Conservation (phyloP, 441 rosid species). For the Euphorbia schlechtendalii region DNA sequence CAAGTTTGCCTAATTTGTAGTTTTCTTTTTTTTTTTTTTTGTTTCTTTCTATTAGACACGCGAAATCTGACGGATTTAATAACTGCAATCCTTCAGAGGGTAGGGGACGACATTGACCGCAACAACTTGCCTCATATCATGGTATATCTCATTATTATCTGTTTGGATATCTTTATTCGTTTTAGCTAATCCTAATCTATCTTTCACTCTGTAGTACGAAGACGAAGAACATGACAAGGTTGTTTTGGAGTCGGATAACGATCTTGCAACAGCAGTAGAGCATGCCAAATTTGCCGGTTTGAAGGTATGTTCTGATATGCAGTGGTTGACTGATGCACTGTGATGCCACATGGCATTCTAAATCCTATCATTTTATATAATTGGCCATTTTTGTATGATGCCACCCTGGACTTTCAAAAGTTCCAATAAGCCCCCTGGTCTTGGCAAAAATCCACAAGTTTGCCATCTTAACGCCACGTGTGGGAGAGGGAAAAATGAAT, state of each 20-base stretch:
- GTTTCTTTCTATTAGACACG: conserved; percentile 34
- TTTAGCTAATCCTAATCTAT: conserved; percentile 19
- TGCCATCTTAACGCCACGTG: too few species aligned
- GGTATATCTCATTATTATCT: conserved; percentile 51
- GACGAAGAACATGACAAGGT: conserved; percentile 96
- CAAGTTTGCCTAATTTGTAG: conserved; percentile 16
- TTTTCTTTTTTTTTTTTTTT: conserved; percentile 20
- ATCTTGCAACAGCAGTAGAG: conserved; percentile 76
- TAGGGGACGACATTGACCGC: conserved; percentile 77
- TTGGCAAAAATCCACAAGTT: too few species aligned
- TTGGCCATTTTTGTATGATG: too few species aligned
- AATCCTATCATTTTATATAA: too few species aligned
- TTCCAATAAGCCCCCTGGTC: too few species aligned
- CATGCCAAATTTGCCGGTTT: conserved; percentile 78
- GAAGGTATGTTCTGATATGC: conserved; percentile 45
- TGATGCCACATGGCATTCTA: too few species aligned
- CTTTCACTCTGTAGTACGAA: conserved; percentile 55
- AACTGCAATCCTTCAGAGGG: conserved; percentile 78
- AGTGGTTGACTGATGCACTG: not conserved
- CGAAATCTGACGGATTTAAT: conserved; percentile 69
- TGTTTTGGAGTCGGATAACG: conserved; percentile 74
- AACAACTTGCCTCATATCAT: conserved; percentile 76
- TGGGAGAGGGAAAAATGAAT: too few species aligned
- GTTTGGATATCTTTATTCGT: too few species aligned
- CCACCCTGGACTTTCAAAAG: too few species aligned